Base-by-base conservation (phyloP, 2,329 filamentous ascomycete species). In the Trichophyton simii region DNA sequence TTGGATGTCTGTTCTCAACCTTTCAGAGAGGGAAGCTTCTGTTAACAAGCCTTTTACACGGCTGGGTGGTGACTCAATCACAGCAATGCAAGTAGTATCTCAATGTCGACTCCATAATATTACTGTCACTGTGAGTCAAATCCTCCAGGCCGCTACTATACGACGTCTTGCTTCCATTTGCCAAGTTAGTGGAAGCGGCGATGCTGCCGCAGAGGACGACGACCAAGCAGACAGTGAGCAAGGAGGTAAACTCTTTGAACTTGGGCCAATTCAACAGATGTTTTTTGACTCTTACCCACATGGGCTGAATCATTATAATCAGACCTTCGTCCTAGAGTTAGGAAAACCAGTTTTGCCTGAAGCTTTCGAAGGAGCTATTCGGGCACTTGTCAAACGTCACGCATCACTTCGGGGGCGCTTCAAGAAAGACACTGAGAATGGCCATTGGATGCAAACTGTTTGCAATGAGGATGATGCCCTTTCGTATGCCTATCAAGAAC, bases 181-280 rank as follows among this genome's bases (percentile, higher is more conserved):
- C n/a, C 20, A 34, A 20, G 38, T 44, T 18, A 13, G 15, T 4
- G 22, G 8, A 59, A 7, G 15, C 20, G 42, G 28, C 2, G 8
- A 34, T 18, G 36, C 44, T 55, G 60, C 54, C 22, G 44, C 48
- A 61, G 64, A 60, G 34, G 61, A 61, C 9, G 57, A 60, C 62
- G 57, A 57, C 31, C 38, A 63, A 13, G 3, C 15, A 13, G n/a
- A 60, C 52, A 58, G 57, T 54, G 60, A 63, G 52, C 31, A 48
- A n/a, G 59, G 41, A 1, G 67, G 72, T 7, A 61, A 68, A 59
- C 65, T 67, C 11, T 75, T 75, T 50, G 66, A 66, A 6, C 65
- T 75, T 1, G 73, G 73, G 0, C 73, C 73, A 3, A 74, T 75
- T 38, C 73, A 75, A 59, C 66, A 68, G 18, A 67, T 75, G 6